phyloP scores from a whole-genome alignment of 495 filamentous ascomycete genomes.

The Aspergillus ostianus region DNA sequence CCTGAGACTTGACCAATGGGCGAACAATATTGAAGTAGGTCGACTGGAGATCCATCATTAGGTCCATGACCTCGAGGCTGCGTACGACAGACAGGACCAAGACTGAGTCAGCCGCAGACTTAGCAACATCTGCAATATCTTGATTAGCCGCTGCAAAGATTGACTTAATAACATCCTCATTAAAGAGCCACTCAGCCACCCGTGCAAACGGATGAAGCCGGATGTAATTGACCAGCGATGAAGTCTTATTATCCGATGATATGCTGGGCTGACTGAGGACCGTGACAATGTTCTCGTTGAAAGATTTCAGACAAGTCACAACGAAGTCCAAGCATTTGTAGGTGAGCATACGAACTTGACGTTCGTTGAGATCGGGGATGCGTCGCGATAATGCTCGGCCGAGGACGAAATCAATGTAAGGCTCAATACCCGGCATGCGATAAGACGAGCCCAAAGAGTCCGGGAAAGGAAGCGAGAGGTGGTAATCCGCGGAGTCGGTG shows the following conservation, averaged over 20 bases:
- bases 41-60: constrained; percentile 79
- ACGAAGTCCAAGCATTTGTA: constrained; percentile 79
- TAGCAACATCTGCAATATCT: constrained; percentile 63
- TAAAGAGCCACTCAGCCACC: constrained; percentile 97
- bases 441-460: constrained; percentile 77
- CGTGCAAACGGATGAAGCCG: constrained; percentile 86
- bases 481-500: constrained; percentile 41
- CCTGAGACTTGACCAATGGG: constrained; percentile 64
- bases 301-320: constrained; percentile 67
- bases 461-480: constrained; percentile 77
- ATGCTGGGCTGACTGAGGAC: constrained; percentile 73
- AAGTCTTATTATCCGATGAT: constrained; percentile 65
- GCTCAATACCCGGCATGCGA: constrained; percentile 83
- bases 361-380: constrained; percentile 53
- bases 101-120: constrained; percentile 67
- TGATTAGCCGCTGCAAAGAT: constrained; percentile 76
- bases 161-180: constrained; percentile 77
- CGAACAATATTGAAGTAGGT: constrained; percentile 88
- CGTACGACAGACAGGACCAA: constrained; percentile 69
- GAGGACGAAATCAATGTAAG: constrained; percentile 86
- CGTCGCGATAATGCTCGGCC: constrained; percentile 67
- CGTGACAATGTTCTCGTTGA: constrained; percentile 88
- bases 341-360: constrained; percentile 67
- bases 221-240: constrained; percentile 71
- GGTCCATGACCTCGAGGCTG: constrained; percentile 75